Base-by-base conservation (phyloP, 306 rosid genomes). In the Mimosa bimucronata region DNA sequence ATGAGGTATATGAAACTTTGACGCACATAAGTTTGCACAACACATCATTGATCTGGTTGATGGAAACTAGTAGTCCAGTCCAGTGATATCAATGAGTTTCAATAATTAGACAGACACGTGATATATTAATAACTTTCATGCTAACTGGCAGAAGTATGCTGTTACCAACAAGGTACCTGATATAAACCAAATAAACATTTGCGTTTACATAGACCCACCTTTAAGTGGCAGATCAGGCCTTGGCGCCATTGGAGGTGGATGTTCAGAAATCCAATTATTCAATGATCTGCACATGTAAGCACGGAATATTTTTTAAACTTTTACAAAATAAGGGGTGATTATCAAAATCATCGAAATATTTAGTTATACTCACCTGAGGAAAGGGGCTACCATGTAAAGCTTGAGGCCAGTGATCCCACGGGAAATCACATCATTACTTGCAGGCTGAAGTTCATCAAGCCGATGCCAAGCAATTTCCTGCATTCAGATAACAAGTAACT, bases 401-500 rank as follows among this genome's bases (percentile, higher is more conserved):
- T 95, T 95, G 83, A 95, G 98, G 80, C 98, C 98, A 31, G 89
- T 91, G 82, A 87, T 83, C 75, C 98, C 97, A 84, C 97, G 98
- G 75, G 98, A 93, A 90, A 95, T 95, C 79, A 93, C 97, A 34
- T 92, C 97, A 76, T 76, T 87, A 86, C 84, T 93, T 6, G 91
- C 90, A 50, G 98, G 94, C 66, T 87, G 92, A 80, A 95, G 91
- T 7, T 95, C 98, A 86, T 91, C 98, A 71, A 95, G 91, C 58
- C 96, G 88, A 13, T 92, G 98, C 98, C 98, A 95, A 15, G 98
- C 91, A 75, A 95, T 95, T 90, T 95, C 98, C 98, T 95, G 89
- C 87, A 85, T 52, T 40, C 77, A 79, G 73, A 79, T 37, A 66
- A 80, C 71, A 44, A 75, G 30, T 21, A 68, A 80, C 52, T 65